phyloP scores from a whole-genome alignment of 441 rosid species.

The Dalechampia spathulata region DNA sequence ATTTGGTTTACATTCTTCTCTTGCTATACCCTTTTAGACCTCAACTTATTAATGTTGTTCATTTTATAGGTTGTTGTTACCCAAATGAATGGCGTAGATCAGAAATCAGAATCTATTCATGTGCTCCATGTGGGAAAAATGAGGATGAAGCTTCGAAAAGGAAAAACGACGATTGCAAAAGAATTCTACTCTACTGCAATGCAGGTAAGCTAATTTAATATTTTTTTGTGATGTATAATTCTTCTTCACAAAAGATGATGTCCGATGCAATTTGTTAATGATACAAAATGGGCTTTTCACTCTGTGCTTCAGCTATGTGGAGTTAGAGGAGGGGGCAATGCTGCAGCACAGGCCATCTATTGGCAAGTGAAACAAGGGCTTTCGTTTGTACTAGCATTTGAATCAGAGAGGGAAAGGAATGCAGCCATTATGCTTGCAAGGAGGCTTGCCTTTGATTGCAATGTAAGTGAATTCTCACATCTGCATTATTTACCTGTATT shows the following conservation, averaged over 20 bases:
- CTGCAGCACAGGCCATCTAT: conserved; percentile 88
- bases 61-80: conserved; percentile 65
- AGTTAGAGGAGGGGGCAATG: conserved; percentile 98
- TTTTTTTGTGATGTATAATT: too few species aligned
- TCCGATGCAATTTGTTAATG: too few species aligned
- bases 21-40: background rate
- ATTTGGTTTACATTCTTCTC: background rate
- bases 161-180: conserved; percentile 64
- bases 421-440: conserved; percentile 90
- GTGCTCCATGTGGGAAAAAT: conserved; percentile 84
- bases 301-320: conserved; percentile 62
- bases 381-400: conserved; percentile 80
- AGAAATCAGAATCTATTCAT: conserved; percentile 71
- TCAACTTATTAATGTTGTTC: background rate
- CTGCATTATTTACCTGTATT: too few species aligned
- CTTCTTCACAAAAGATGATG: too few species aligned
- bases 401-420: conserved; percentile 81
- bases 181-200: conserved; percentile 80
- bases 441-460: conserved; percentile 90
- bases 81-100: conserved; percentile 65
- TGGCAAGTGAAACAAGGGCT: conserved; percentile 79
- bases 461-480: conserved; percentile 44
- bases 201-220: conserved; percentile 48
- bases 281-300: too few species aligned
- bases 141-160: conserved; percentile 90